Evolutionary conservation across 179 eudicot genomes (phyloP), one percentile per base, ranked within the genome.

Genomic region (Beta macrorhiza): DNA sequence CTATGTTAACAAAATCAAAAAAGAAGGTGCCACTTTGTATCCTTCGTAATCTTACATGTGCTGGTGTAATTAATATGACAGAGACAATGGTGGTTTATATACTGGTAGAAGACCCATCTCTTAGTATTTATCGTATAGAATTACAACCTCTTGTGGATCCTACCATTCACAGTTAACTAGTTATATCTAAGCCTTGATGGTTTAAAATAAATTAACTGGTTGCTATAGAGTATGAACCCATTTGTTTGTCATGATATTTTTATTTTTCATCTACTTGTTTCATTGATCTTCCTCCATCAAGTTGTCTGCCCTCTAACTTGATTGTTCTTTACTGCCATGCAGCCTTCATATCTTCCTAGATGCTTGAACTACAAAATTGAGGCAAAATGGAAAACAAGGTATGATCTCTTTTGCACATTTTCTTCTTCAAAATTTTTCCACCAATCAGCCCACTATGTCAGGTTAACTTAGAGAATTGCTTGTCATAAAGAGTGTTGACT

Each of bases 291-390:
- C 14, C 47, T n/a, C 45, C 53, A 45, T 76, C 13, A 67, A 76
- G 10, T 42, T 47, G n/a, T 53, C 29, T 67, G 19, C 51, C 63
- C 13, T n/a, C 59, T 84, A 15, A 73, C 56, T 75, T 58, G 25
- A 17, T 78, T 67, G 13, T 22, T 75, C 25, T 22, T 14, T 7
- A 71, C 19, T 75, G 37, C 85, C 82, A 84, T 90, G 91, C 91
- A 96, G 99, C 98, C 98, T 78, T 89, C 89, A 82, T 93, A 87
- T 87, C 93, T 96, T 75, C 88, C 92, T 52, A 90, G 98, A 88
- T 89, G 92, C 83, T 85, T 96, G 88, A 86, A 73, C 69, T 94
- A 93, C 96, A 96, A 91, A 90, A 82, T 89, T 77, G 90, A 94
- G 82, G 93, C 92, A 74, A 90, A 87, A 84, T 81, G 87, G 87